phyloP scores from a whole-genome alignment of 139 green algal genomes.

The Tetradesmus lagerheimii region DNA sequence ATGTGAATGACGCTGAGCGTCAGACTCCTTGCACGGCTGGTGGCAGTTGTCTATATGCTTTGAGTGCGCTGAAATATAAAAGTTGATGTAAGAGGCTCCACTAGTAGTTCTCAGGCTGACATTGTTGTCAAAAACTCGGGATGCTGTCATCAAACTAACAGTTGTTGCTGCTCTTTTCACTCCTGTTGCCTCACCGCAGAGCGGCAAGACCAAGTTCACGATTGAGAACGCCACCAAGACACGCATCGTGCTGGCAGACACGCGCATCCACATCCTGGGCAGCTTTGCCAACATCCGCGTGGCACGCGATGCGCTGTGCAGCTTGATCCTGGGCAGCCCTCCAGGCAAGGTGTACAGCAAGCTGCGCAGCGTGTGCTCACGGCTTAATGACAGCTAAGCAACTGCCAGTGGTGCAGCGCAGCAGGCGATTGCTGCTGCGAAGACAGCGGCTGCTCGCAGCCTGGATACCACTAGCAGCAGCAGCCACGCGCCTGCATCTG shows the following conservation, averaged over 20 bases:
- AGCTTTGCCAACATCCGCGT: slow-evolving; percentile 92
- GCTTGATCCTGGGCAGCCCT: slow-evolving; percentile 96
- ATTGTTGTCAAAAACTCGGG: too few relatives aligned
- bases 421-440: not conserved
- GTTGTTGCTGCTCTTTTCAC: too few relatives aligned
- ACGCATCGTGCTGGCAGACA: slow-evolving; percentile 98
- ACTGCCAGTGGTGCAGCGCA: not conserved
- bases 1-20: not conserved
- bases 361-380: slow-evolving; percentile 78
- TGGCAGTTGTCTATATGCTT: too few relatives aligned
- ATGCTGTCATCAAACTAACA: too few relatives aligned
- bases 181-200: slow-evolving; percentile 53
- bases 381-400: slow-evolving; percentile 69
- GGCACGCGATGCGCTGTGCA: slow-evolving; percentile 89
- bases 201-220: slow-evolving; percentile 99
- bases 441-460: too few relatives aligned
- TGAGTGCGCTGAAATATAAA: too few relatives aligned
- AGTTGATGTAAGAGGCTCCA: too few relatives aligned
- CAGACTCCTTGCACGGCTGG: not conserved
- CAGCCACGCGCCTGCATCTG: not conserved
- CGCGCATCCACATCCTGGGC: slow-evolving; percentile 97
- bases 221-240: slow-evolving; percentile 99
- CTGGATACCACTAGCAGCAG: slow-evolving; percentile 5
- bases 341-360: slow-evolving; percentile 98
- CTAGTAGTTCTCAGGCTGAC: too few relatives aligned